Percentiles rank a stretch among this genome's conserved stretches.
phyloP scores from a whole-genome alignment of 2,329 filamentous ascomycete species.

The Sclerotinia spermophila region DNA sequence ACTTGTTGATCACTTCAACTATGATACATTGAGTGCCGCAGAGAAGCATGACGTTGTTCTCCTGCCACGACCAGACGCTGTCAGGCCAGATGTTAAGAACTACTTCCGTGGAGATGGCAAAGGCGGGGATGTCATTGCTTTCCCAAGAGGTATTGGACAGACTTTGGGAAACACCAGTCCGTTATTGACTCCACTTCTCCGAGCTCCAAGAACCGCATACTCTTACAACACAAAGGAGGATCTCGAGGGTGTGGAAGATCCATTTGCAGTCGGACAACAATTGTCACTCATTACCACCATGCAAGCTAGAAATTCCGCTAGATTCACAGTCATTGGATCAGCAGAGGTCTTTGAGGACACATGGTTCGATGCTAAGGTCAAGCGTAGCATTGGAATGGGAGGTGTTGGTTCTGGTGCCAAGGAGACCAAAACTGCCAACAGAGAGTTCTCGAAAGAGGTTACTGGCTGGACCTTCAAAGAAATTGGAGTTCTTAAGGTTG shows the following conservation, averaged over 20 bases:
- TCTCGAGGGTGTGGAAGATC: constrained; percentile 66
- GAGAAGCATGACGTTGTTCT: constrained; percentile 89
- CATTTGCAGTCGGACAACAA: constrained; percentile 81
- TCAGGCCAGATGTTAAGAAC: constrained; percentile 67
- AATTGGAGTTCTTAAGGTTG: constrained; percentile 81
- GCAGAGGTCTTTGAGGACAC: constrained; percentile 82
- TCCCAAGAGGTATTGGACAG: constrained; percentile 79
- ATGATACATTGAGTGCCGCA: constrained; percentile 70
- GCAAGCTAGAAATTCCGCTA: constrained; percentile 90
- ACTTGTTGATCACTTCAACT: constrained; percentile 94
- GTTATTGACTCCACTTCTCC: constrained; percentile 76
- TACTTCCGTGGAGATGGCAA: constrained; percentile 66
- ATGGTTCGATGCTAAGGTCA: constrained; percentile 82
- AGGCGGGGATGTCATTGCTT: constrained; percentile 61
- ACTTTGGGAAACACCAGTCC: constrained; percentile 71
- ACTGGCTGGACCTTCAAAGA: constrained; percentile 98
- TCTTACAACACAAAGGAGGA: constrained; percentile 93
- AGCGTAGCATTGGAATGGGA: constrained; percentile 42
- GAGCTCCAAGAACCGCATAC: constrained; percentile 82
- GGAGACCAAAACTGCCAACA: constrained; percentile 65
- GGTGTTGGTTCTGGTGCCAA: constrained; percentile 48
- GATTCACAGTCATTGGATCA: constrained; percentile 80
- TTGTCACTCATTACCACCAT: constrained; percentile 78
- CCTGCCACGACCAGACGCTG: constrained; percentile 61
- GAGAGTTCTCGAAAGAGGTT: constrained; percentile 78